Evolutionary conservation across 306 rosid genomes (phyloP).

Genomic region (Rosa persica): DNA sequence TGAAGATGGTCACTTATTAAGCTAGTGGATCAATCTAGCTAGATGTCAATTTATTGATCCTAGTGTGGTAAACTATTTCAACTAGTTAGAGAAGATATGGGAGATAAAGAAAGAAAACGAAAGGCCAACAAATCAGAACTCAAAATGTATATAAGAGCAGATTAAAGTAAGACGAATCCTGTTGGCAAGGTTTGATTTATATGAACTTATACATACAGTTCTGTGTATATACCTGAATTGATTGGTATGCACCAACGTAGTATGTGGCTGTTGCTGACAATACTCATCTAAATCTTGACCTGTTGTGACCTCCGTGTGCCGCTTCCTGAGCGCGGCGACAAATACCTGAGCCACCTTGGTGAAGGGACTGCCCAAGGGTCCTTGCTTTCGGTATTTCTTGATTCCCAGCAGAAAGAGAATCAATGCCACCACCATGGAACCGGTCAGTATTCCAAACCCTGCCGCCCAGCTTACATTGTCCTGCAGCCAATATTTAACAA

Average conservation of each 20-base stretch:
- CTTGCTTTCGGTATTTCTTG: conserved; percentile 49
- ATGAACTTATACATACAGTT: too few species aligned
- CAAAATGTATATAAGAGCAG: neutral
- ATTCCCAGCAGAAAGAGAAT: conserved; percentile 50
- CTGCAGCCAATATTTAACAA: conserved; percentile 25
- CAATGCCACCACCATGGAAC: conserved; percentile 51
- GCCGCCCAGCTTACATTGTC: conserved; percentile 68
- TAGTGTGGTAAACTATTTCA: neutral
- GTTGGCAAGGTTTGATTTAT: too few species aligned
- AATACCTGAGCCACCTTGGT: conserved; percentile 60
- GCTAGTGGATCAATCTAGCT: neutral
- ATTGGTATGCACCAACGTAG: conserved; percentile 31
- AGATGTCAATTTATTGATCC: neutral
- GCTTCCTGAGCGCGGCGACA: conserved; percentile 37
- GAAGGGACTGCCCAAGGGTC: conserved; percentile 63
- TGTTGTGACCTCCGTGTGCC: neutral
- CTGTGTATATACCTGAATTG: conserved; percentile 40
- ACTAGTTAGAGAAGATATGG: neutral
- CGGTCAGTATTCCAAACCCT: conserved; percentile 60
- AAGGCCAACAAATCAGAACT: neutral
- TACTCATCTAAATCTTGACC: neutral
- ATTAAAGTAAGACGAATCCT: too few species aligned
- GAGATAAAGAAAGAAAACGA: neutral
- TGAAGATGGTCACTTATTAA: neutral
- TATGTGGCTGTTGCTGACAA: neutral